These are phyloP conservation scores for Phaeomoniella chlamydospora DNA, from an alignment of 2,329 filamentous ascomycete genomes.

Conservation along the genomic window DNA sequence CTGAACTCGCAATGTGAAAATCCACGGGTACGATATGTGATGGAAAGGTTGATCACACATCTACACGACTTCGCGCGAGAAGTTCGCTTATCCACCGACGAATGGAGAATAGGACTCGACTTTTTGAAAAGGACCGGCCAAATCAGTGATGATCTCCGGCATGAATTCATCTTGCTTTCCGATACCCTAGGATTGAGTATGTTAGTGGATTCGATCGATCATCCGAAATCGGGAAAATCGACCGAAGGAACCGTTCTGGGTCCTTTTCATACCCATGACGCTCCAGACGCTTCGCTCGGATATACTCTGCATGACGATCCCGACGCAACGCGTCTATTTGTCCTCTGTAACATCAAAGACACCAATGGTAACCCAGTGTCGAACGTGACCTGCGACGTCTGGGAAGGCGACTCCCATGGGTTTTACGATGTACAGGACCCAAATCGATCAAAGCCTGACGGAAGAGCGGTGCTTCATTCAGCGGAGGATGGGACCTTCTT, in stretches of 20 bases:
- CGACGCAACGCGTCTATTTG: conserved; percentile 5
- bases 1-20: conserved; percentile 1
- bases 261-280: conserved; percentile 6
- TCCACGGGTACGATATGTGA: conserved; percentile 1
- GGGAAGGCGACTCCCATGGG: conserved; percentile 6
- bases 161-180: conserved; percentile 6
- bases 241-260: conserved; percentile 6
- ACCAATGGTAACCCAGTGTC: conserved; percentile 3
- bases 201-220: conserved; percentile 7
- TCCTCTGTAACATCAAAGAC: conserved; percentile 4
- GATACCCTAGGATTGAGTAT: conserved; percentile 5
- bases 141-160: conserved; percentile 4
- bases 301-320: conserved; percentile 5
- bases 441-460: conserved; percentile 5
- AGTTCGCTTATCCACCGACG: conserved; percentile 4
- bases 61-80: conserved; percentile 6
- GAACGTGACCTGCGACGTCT: conserved; percentile 4
- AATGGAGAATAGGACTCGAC: conserved; percentile 6
- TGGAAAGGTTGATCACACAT: conserved; percentile 1
- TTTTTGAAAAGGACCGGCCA: conserved; percentile 5
- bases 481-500: conserved; percentile 4
- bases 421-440: conserved; percentile 7
- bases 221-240: conserved; percentile 3
- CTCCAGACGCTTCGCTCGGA: conserved; percentile 3
- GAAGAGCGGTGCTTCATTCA: conserved; percentile 5